Percentiles rank a stretch among this genome's conserved stretches.
These are phyloP conservation scores for Mortierella hygrophila DNA, from an alignment of 192 early-diverging fungal species.

Conservation along the genomic window DNA sequence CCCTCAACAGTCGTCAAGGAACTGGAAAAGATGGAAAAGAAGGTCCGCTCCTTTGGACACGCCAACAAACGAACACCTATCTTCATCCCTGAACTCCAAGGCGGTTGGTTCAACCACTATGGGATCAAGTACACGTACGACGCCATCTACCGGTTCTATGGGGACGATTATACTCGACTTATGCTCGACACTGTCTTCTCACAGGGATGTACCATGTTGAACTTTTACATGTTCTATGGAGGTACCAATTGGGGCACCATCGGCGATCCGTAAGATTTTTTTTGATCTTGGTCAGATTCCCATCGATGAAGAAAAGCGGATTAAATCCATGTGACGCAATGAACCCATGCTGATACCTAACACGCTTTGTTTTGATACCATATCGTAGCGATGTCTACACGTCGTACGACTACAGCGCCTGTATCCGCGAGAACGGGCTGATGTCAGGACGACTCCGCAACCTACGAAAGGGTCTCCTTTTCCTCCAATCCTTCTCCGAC, in stretches of 20 bases:
- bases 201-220: constrained; percentile 74
- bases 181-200: constrained; percentile 73
- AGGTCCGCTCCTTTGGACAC: constrained; percentile 75
- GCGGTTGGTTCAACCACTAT: constrained; percentile 86
- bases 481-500: constrained; percentile 71
- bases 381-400: constrained; percentile 77
- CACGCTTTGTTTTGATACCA: neutral
- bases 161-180: constrained; percentile 73
- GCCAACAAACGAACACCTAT: constrained; percentile 75
- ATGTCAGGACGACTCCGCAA: constrained; percentile 73
- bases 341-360: neutral
- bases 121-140: constrained; percentile 73
- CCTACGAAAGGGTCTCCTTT: constrained; percentile 69
- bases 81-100: constrained; percentile 83
- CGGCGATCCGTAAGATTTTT: constrained; percentile 70
- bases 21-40: constrained; percentile 75
- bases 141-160: constrained; percentile 77
- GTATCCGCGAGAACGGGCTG: constrained; percentile 77
- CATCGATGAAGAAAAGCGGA: neutral
- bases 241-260: constrained; percentile 87
- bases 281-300: neutral
- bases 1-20: constrained; percentile 59
- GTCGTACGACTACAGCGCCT: constrained; percentile 82
- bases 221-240: constrained; percentile 82
- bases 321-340: neutral